Conservation (phyloP, 306 rosid species). For the Inga laurina region DNA sequence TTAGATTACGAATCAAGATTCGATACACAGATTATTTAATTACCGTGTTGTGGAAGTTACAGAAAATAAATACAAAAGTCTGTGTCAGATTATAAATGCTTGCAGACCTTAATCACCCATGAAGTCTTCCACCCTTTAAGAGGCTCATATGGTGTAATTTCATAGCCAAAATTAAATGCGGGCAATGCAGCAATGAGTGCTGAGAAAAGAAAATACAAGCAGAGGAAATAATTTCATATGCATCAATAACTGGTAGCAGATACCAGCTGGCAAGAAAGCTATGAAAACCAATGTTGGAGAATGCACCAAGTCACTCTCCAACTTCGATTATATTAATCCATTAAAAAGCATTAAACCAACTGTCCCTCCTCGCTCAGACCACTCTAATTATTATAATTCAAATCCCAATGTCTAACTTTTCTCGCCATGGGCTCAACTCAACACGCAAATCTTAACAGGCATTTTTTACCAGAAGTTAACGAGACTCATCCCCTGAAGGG, state of each 20-base stretch:
- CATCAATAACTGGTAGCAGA: neutral
- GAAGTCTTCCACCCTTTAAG: conserved; percentile 30
- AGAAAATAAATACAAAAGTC: neutral
- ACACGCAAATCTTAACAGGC: conserved; percentile 24
- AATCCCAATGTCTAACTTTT: conserved; percentile 68
- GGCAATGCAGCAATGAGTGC: conserved; percentile 27
- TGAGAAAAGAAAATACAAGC: conserved; percentile 7
- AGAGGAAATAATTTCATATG: conserved; percentile 13
- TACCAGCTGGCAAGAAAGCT: conserved; percentile 29
- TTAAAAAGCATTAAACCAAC: conserved; percentile 28
- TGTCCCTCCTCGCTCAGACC: conserved; percentile 34
- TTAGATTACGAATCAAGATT: neutral
- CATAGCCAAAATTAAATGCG: conserved; percentile 24
- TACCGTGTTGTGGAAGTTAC: neutral
- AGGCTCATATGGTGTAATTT: neutral
- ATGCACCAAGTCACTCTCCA: conserved; percentile 30
- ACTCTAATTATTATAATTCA: conserved; percentile 45
- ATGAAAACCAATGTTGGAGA: conserved; percentile 41
- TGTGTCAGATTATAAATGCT: conserved; percentile 35
- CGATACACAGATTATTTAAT: neutral
- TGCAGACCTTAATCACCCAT: conserved; percentile 15
- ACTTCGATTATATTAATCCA: conserved; percentile 28
- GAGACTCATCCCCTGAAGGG: neutral
- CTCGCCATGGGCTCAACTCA: conserved; percentile 6
- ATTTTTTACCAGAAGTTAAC: conserved; percentile 40